These are phyloP conservation scores for Posidonia oceanica DNA, from an alignment of 116 monocot species.

Conservation along the genomic window DNA sequence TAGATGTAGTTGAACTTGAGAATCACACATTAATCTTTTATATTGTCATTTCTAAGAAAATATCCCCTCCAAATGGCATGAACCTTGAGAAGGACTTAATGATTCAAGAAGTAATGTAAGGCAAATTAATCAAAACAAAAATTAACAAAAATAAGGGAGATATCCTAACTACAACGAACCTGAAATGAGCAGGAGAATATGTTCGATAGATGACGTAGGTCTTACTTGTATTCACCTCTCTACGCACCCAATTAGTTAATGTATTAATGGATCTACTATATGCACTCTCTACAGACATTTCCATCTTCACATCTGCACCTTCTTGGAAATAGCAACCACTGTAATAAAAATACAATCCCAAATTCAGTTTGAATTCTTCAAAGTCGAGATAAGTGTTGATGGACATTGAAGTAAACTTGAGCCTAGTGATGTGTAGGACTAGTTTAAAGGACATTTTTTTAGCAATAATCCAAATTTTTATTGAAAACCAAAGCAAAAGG, in stretches of 20 bases:
- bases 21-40: too few relatives aligned
- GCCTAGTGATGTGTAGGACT: too few relatives aligned
- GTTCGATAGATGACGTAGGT: constrained; percentile 51
- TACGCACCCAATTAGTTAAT: constrained; percentile 34
- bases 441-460: too few relatives aligned
- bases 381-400: too few relatives aligned
- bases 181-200: constrained; percentile 56
- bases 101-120: neutral
- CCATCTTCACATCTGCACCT: constrained; percentile 40
- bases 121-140: neutral
- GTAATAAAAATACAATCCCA: neutral
- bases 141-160: neutral
- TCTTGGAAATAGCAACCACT: constrained; percentile 57
- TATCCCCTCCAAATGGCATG: too few relatives aligned
- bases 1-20: too few relatives aligned
- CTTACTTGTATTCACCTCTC: constrained; percentile 35
- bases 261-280: constrained; percentile 41
- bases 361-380: neutral
- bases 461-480: too few relatives aligned
- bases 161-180: constrained; percentile 19
- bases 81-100: too few relatives aligned
- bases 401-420: neutral
- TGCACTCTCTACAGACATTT: constrained; percentile 38
- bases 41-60: too few relatives aligned
- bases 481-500: too few relatives aligned